Evolutionary conservation across 106 monocot species (phyloP).

Genomic region (Phalaenopsis equestris): DNA sequence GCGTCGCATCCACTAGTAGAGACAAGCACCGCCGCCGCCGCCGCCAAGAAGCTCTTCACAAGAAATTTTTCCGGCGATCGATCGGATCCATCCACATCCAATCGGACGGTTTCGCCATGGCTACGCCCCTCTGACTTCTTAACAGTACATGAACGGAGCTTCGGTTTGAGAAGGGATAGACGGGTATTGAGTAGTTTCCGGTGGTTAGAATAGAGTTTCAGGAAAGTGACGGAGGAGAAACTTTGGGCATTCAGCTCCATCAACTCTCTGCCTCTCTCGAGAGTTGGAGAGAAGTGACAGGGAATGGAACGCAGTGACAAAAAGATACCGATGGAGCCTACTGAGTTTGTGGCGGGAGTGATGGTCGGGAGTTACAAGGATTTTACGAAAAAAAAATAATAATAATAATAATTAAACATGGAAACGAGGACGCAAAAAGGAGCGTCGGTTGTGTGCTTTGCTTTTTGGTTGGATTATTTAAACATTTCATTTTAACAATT

Average conservation of each 20-base stretch:
- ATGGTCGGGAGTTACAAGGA: no score
- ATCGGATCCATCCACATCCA: slow-evolving; percentile 10
- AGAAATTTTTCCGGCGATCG: background rate
- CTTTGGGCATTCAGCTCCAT: slow-evolving; percentile 10
- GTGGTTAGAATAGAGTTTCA: background rate
- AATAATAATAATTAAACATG: no score
- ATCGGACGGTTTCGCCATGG: background rate
- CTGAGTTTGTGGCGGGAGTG: no score
- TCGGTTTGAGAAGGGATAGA: background rate
- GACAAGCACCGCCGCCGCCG: slow-evolving; percentile 28
- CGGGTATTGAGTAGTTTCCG: background rate
- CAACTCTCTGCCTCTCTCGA: background rate
- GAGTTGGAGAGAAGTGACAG: background rate
- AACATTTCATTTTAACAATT: no score
- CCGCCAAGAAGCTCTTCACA: slow-evolving; percentile 17
- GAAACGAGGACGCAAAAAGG: no score
- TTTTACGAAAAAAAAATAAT: no score
- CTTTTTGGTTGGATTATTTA: no score
- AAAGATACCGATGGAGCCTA: no score
- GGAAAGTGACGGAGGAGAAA: slow-evolving; percentile 11
- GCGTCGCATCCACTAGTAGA: slow-evolving; percentile 26
- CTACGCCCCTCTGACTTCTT: background rate
- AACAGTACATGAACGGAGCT: background rate
- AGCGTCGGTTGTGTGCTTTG: no score
- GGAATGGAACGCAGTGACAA: background rate